Conservation (phyloP, 306 rosid species). For the Dryas drummondii region DNA sequence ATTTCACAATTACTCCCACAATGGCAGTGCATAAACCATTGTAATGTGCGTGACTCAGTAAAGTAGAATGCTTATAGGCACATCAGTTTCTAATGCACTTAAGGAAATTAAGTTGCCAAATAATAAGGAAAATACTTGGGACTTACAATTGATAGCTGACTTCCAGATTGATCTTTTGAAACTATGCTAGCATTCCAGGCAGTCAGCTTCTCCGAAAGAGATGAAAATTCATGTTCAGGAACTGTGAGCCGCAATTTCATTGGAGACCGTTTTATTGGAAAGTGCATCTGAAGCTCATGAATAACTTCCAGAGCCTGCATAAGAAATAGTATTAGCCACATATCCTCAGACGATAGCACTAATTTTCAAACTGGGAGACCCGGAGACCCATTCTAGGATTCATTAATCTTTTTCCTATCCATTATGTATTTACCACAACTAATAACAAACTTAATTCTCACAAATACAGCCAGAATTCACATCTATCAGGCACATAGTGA, state of each 20-base stretch:
- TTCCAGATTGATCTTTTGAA: constrained; percentile 69
- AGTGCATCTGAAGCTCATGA: constrained; percentile 95
- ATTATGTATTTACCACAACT: no score
- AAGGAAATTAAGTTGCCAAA: neutral
- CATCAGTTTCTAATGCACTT: neutral
- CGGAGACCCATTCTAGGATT: neutral
- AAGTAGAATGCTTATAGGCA: neutral
- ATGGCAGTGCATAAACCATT: neutral
- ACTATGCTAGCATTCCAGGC: constrained; percentile 62
- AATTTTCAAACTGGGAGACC: neutral
- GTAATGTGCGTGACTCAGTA: neutral
- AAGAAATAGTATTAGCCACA: constrained; percentile 19
- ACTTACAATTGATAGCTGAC: constrained; percentile 68
- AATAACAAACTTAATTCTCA: neutral
- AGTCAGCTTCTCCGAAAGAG: constrained; percentile 66
- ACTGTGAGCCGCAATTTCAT: constrained; percentile 61
- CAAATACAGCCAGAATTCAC: neutral
- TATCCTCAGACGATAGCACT: no score
- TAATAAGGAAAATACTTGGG: neutral
- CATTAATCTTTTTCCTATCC: neutral
- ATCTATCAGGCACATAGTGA: neutral
- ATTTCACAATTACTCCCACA: neutral
- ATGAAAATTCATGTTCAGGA: constrained; percentile 46
- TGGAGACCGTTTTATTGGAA: constrained; percentile 89
- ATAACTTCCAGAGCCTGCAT: constrained; percentile 85